Evolutionary conservation across 2,329 filamentous ascomycete genomes (phyloP), one percentile per base, ranked within the genome.

Genomic region (Nemania abortiva): DNA sequence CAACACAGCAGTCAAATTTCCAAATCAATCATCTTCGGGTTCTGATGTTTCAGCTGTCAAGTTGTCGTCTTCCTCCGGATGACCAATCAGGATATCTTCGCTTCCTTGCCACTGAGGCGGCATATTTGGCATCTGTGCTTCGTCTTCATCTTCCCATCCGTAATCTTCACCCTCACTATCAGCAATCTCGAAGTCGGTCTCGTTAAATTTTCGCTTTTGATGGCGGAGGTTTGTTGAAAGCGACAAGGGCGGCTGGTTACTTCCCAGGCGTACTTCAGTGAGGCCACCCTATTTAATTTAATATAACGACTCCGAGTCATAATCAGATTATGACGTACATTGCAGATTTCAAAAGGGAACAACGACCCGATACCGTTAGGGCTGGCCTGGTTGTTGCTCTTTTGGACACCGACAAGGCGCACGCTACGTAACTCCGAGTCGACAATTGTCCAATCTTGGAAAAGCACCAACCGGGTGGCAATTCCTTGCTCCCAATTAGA

Each of bases 401-500:
- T 93, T 75, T 92, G 86, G 11, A 93, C 81, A 58, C 89, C 90
- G 11, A 86, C 88, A 72, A 92, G 84, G 66, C 88, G 85, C 52
- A 88, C 80, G 72, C 85, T 84, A 68, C 84, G 83, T 27, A 83
- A 81, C 20, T 79, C 80, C 53, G 81, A 81, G 52, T 81, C 80
- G 61, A 82, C 80, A 81, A 85, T 88, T 70, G 84, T 86, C 87
- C 89, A 95, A 81, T 97, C 93, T 75, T 92, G 87, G 79, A 96
- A 97, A 39, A 97, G 80, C 27, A 91, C 91, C 69, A 97, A 79
- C 63, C 94, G 87, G 50, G 89, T 92, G 70, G 89, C 88, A 45
- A 97, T 84, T 37, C 90, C 91, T 71, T 89, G 89, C 69, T 97
- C 94, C 95, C 95, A 98, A 50, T 92, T 88, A 22, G 85, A 85